Conservation (phyloP, 352 stramenopile genomes). For the Thalassiosira hispida region DNA sequence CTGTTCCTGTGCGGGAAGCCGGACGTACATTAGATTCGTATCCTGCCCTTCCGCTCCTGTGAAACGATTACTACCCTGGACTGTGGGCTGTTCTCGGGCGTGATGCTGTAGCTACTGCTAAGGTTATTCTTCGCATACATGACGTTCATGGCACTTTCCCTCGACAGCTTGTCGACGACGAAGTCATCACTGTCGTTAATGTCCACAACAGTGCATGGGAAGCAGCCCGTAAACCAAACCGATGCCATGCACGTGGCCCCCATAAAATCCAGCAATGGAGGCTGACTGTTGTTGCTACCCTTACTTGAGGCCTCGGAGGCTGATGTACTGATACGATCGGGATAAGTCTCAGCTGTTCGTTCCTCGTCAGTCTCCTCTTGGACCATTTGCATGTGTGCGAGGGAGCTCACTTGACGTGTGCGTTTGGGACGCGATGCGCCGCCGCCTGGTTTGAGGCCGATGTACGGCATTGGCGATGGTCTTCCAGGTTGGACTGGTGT, state of each 20-base stretch:
- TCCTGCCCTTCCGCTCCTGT: neutral
- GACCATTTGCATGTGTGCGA: slow-evolving; percentile 1
- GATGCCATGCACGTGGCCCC: slow-evolving; percentile 28
- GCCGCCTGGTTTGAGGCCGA: neutral
- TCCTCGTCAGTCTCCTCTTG: slow-evolving; percentile 9
- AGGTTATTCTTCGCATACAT: slow-evolving; percentile 34
- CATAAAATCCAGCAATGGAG: slow-evolving; percentile 47
- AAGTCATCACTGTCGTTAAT: slow-evolving; percentile 43
- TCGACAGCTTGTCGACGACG: slow-evolving; percentile 32
- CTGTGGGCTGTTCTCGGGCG: neutral
- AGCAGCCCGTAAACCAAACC: slow-evolving; percentile 48
- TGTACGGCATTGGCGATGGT: slow-evolving; percentile 12
- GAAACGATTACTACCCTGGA: neutral
- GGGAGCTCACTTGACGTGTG: slow-evolving; percentile 8
- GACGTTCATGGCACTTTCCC: slow-evolving; percentile 50
- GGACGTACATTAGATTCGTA: slow-evolving; percentile 6
- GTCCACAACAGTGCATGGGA: slow-evolving; percentile 48
- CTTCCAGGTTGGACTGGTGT: slow-evolving; percentile 7
- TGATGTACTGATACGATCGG: slow-evolving; percentile 21
- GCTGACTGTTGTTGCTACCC: slow-evolving; percentile 17
- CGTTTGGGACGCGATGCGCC: neutral
- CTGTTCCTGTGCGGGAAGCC: neutral
- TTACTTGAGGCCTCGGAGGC: slow-evolving; percentile 24
- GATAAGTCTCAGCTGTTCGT: neutral
- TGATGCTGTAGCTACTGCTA: neutral